Percentiles rank a stretch among this genome's conserved stretches.
These are phyloP conservation scores for Talinum fruticosum DNA, from an alignment of 148 eudicot genomes.

Conservation along the genomic window DNA sequence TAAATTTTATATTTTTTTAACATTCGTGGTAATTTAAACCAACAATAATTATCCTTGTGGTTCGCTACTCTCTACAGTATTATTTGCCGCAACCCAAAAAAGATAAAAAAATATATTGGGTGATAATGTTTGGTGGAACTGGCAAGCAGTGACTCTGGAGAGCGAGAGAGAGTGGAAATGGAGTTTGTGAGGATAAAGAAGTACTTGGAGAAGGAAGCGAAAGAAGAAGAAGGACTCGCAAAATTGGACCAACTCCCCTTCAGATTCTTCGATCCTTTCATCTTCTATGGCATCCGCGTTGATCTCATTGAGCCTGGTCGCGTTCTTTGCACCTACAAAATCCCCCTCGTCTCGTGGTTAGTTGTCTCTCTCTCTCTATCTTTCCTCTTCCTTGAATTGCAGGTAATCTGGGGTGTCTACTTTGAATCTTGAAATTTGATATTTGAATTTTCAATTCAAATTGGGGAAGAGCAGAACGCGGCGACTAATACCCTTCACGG, in stretches of 20 bases:
- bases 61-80: too few species aligned
- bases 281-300: constrained; percentile 42
- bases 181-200: constrained; percentile 47
- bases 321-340: constrained; percentile 58
- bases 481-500: constrained; percentile 62
- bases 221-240: constrained; percentile 28
- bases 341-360: constrained; percentile 67
- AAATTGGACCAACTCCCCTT: constrained; percentile 47
- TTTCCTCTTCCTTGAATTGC: neutral
- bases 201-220: constrained; percentile 44
- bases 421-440: neutral
- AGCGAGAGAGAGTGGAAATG: constrained; percentile 22
- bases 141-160: neutral
- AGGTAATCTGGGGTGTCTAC: constrained; percentile 16
- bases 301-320: constrained; percentile 59
- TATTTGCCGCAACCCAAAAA: too few species aligned
- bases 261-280: constrained; percentile 56
- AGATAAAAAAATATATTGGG: too few species aligned
- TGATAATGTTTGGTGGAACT: too few species aligned
- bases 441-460: neutral
- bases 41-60: too few species aligned
- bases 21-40: too few species aligned
- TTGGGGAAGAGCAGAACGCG: constrained; percentile 35
- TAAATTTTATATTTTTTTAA: too few species aligned
- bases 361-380: neutral